Evolutionary conservation across 1,284 basidiomycete species (phyloP).

Genomic region (Ceratobasidium sp.): DNA sequence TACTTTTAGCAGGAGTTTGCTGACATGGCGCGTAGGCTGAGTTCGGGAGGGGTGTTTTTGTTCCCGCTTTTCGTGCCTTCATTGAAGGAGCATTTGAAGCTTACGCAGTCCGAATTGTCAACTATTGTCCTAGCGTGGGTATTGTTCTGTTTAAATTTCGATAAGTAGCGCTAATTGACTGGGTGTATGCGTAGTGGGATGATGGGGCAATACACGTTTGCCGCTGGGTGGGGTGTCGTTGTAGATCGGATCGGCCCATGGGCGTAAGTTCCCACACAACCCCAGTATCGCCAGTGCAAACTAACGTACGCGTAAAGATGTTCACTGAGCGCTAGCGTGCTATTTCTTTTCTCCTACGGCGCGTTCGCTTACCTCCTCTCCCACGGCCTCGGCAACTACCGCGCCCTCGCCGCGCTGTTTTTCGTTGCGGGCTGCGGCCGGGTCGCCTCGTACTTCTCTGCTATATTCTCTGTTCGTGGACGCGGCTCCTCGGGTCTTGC

Average conservation of each 20-base stretch:
- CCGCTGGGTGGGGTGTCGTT: constrained; percentile 66
- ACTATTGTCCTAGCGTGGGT: constrained; percentile 72
- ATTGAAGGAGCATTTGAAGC: constrained; percentile 65
- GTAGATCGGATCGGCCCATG: constrained; percentile 70
- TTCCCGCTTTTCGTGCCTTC: constrained; percentile 72
- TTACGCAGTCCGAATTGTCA: constrained; percentile 78
- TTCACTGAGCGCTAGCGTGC: constrained; percentile 68
- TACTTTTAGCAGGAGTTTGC: background rate
- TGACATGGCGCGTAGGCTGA: constrained; percentile 11
- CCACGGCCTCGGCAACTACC: constrained; percentile 50
- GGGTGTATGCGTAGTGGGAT: constrained; percentile 62
- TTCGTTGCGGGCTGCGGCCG: constrained; percentile 71
- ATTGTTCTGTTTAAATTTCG: background rate
- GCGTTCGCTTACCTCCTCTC: constrained; percentile 69
- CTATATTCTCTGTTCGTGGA: constrained; percentile 19
- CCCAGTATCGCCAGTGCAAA: background rate
- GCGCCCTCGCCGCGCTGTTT: constrained; percentile 53
- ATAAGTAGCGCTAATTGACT: background rate
- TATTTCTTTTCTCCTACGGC: constrained; percentile 69
- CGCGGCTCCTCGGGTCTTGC: constrained; percentile 55
- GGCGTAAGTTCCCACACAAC: constrained; percentile 48
- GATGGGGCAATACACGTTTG: constrained; percentile 73
- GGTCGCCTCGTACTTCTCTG: constrained; percentile 66
- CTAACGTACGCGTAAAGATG: constrained; percentile 52
- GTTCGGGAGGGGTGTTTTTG: constrained; percentile 11